Evolutionary conservation across 805 yeast species (phyloP).

Genomic region (Hanseniaspora nectarophila): DNA sequence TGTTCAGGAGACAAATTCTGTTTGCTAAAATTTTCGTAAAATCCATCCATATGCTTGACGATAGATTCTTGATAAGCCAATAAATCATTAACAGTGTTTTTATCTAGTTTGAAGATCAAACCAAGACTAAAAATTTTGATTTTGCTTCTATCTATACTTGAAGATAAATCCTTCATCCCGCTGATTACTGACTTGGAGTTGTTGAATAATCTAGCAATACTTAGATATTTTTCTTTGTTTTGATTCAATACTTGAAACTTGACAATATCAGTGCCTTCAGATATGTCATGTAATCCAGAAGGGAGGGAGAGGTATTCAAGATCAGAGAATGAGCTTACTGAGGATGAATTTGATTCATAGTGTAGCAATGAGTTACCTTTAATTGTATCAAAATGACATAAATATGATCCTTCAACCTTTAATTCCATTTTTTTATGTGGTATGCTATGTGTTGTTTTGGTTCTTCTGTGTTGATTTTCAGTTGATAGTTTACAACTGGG

Average conservation of each 20-base stretch:
- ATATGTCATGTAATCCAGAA: slow-evolving; percentile 48
- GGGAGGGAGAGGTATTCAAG: slow-evolving; percentile 58
- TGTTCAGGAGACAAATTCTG: background rate
- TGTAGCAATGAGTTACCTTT: slow-evolving; percentile 26
- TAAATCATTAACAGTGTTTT: slow-evolving; percentile 17
- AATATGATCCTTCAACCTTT: slow-evolving; percentile 19
- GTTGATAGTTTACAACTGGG: too few relatives aligned
- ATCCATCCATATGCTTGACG: slow-evolving; percentile 14
- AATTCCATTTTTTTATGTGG: background rate
- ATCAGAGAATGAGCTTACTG: slow-evolving; percentile 27
- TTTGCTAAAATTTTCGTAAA: slow-evolving; percentile 12
- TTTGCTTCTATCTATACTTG: slow-evolving; percentile 29
- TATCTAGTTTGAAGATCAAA: slow-evolving; percentile 27
- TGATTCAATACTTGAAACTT: slow-evolving; percentile 36
- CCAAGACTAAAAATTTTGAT: slow-evolving; percentile 59
- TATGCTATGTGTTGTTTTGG: background rate
- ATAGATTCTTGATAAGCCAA: slow-evolving; percentile 19
- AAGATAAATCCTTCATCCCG: background rate
- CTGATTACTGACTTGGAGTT: slow-evolving; percentile 27
- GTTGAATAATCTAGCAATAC: slow-evolving; percentile 42
- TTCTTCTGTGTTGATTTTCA: background rate
- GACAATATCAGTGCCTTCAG: slow-evolving; percentile 36
- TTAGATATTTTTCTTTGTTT: slow-evolving; percentile 27
- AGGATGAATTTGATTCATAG: slow-evolving; percentile 17
- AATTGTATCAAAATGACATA: slow-evolving; percentile 27